These are phyloP conservation scores for Schoenoplectus tabernaemontani DNA, from an alignment of 202 grass and related monocot species.

Conservation along the genomic window DNA sequence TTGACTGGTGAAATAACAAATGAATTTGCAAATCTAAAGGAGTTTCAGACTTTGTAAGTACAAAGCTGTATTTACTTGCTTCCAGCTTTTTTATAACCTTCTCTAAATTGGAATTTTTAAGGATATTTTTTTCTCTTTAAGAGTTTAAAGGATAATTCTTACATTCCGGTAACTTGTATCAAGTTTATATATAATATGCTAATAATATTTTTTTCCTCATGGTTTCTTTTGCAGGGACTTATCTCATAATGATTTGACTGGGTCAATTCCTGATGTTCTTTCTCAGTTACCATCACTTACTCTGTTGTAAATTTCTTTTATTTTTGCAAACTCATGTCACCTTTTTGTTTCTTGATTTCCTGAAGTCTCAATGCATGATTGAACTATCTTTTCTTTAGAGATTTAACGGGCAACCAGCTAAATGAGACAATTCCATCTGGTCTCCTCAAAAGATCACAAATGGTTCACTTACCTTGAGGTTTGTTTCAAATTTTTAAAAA, in stretches of 20 bases:
- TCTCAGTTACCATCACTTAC: conserved; percentile 28
- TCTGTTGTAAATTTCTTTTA: conserved; percentile 34
- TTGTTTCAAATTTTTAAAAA: conserved; percentile 6
- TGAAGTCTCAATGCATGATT: not conserved
- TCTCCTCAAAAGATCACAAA: conserved; percentile 39
- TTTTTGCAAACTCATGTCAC: not conserved
- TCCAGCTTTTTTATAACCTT: not conserved
- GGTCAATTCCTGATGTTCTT: conserved; percentile 50
- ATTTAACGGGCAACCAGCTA: conserved; percentile 60
- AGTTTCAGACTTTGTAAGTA: conserved; percentile 39
- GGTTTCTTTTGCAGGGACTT: conserved; percentile 47
- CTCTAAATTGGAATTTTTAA: not conserved
- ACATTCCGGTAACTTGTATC: not conserved
- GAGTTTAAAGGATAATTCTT: not conserved
- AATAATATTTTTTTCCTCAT: not conserved
- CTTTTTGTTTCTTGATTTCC: not conserved
- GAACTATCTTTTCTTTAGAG: conserved; percentile 18
- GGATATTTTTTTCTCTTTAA: no score
- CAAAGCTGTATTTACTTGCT: not conserved
- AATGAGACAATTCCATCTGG: conserved; percentile 40
- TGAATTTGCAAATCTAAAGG: conserved; percentile 32
- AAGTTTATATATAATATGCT: not conserved
- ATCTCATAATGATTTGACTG: conserved; percentile 52
- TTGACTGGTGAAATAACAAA: conserved; percentile 37
- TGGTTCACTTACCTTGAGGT: conserved; percentile 49